These are phyloP conservation scores for Dillenia suffruticosa DNA, from an alignment of 164 flowering plant species.

Conservation along the genomic window DNA sequence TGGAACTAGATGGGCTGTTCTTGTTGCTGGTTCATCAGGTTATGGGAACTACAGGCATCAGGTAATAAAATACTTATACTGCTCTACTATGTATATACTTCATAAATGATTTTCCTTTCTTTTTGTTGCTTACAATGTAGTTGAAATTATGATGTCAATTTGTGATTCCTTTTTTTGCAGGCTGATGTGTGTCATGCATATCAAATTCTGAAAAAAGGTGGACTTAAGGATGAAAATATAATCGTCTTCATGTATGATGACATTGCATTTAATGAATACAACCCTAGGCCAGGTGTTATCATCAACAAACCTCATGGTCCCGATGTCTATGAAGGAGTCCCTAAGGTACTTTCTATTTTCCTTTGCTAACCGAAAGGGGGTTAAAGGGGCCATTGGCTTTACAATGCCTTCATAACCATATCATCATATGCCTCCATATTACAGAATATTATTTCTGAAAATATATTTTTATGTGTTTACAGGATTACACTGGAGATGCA, in stretches of 20 bases:
- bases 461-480: neutral
- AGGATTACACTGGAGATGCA: slow-evolving; percentile 50
- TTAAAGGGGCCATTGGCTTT: no score
- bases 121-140: neutral
- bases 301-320: slow-evolving; percentile 56
- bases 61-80: slow-evolving; percentile 16
- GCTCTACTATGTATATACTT: no score
- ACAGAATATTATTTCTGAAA: neutral
- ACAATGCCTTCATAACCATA: no score
- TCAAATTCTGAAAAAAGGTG: slow-evolving; percentile 26
- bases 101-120: neutral
- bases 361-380: no score
- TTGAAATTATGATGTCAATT: neutral
- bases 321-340: slow-evolving; percentile 60
- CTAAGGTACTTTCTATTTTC: slow-evolving; percentile 32
- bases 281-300: slow-evolving; percentile 57
- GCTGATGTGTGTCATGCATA: slow-evolving; percentile 18
- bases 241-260: slow-evolving; percentile 16
- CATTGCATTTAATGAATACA: slow-evolving; percentile 39
- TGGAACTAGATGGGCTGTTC: slow-evolving; percentile 55
- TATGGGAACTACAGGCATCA: slow-evolving; percentile 65
- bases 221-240: slow-evolving; percentile 44
- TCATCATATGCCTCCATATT: no score
- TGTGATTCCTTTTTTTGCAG: slow-evolving; percentile 14
- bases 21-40: slow-evolving; percentile 22